A percentile compares a stretch with the other conserved stretches of the same genome.
Conservation (phyloP, 352 stramenopile genomes). For the Pythium phragmiticola region DNA sequence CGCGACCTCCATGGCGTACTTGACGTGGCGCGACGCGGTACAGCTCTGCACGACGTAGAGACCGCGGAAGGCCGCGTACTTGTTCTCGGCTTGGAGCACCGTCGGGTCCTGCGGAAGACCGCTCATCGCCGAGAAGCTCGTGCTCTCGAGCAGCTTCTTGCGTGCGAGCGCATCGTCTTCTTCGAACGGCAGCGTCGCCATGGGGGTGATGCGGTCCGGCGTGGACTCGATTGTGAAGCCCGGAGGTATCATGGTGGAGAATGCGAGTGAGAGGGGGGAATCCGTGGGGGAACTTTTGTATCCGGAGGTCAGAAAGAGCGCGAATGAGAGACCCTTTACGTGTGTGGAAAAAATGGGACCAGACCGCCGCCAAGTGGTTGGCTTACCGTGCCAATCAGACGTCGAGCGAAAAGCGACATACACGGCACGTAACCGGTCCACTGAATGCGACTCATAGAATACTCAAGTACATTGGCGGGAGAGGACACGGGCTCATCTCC, state of each 20-base stretch:
- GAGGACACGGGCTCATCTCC: neutral
- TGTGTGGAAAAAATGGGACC: neutral
- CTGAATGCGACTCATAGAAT: neutral
- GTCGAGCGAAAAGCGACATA: too few relatives aligned
- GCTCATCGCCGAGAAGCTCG: neutral
- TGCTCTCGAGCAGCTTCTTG: constrained; percentile 19
- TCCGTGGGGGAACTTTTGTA: neutral
- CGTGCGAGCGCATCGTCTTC: constrained; percentile 4
- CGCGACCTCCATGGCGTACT: constrained; percentile 65
- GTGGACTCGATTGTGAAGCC: constrained; percentile 24
- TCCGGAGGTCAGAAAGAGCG: neutral
- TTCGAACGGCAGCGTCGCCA: constrained; percentile 1
- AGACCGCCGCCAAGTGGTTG: too few relatives aligned
- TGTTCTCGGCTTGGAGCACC: neutral
- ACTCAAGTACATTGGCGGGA: neutral
- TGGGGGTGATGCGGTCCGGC: neutral
- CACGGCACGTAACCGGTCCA: too few relatives aligned
- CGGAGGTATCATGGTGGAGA: constrained; percentile 13
- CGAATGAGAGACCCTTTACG: neutral
- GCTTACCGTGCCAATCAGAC: too few relatives aligned
- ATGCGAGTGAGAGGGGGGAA: neutral
- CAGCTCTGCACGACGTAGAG: constrained; percentile 57
- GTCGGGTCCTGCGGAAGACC: neutral
- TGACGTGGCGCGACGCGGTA: constrained; percentile 48
- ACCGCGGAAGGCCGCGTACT: constrained; percentile 13